Evolutionary conservation across 2,329 filamentous ascomycete genomes (phyloP).

Genomic region (Sclerotinia spermophila): DNA sequence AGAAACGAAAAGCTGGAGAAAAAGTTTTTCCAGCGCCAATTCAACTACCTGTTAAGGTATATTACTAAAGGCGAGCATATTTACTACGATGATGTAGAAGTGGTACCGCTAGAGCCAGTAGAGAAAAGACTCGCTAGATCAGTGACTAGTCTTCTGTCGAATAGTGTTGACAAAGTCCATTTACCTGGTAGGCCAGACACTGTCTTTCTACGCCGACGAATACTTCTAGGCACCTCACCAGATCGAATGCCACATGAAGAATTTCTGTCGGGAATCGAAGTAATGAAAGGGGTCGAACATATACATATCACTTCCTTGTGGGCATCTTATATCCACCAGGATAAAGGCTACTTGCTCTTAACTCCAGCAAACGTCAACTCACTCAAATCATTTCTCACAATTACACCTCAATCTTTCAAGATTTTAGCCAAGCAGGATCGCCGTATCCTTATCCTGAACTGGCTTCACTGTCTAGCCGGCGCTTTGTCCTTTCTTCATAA

Average conservation of each 20-base stretch:
- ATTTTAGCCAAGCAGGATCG: constrained; percentile 58
- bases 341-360: constrained; percentile 61
- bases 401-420: constrained; percentile 59
- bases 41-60: constrained; percentile 64
- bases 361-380: constrained; percentile 64
- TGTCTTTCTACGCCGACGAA: constrained; percentile 54
- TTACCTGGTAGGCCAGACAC: constrained; percentile 59
- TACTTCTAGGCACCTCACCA: constrained; percentile 47
- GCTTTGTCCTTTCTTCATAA: constrained; percentile 65
- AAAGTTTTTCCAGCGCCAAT: constrained; percentile 68
- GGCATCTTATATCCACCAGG: constrained; percentile 65
- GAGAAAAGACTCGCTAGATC: constrained; percentile 51
- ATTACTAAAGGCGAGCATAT: constrained; percentile 58
- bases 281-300: constrained; percentile 57
- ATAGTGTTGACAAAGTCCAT: constrained; percentile 55
- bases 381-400: constrained; percentile 63
- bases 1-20: constrained; percentile 61
- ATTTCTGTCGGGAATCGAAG: constrained; percentile 59
- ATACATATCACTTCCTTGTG: constrained; percentile 68
- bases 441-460: constrained; percentile 61
- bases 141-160: constrained; percentile 40
- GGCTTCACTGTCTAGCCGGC: constrained; percentile 69
- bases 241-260: constrained; percentile 49
- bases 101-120: constrained; percentile 65
- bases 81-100: constrained; percentile 62